Conservation (phyloP, 441 rosid genomes). For the Adansonia rubrostipa region DNA sequence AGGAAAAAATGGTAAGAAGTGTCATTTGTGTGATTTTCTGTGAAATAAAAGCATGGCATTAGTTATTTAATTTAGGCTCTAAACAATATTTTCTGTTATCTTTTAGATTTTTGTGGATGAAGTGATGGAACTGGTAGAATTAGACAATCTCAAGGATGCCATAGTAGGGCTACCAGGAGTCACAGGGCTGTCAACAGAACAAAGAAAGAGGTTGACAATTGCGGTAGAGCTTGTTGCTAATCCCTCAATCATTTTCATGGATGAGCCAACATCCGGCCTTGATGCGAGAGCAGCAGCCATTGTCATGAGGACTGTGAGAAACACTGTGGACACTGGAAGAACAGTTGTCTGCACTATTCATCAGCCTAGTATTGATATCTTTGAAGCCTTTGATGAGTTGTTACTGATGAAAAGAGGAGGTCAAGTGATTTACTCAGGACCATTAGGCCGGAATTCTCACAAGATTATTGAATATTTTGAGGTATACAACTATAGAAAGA, state of each 20-base stretch:
- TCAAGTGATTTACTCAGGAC: conserved; percentile 71
- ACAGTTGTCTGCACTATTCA: conserved; percentile 84
- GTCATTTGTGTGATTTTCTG: neutral
- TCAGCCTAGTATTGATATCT: conserved; percentile 79
- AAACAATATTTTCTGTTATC: neutral
- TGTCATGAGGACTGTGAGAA: conserved; percentile 80
- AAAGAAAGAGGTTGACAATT: conserved; percentile 71
- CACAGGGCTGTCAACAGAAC: conserved; percentile 75
- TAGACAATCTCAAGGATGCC: conserved; percentile 58
- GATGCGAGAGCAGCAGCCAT: conserved; percentile 85
- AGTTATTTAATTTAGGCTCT: neutral
- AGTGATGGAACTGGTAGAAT: conserved; percentile 74
- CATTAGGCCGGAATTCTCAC: conserved; percentile 62
- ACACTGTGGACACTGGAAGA: conserved; percentile 76
- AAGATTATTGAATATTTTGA: conserved; percentile 74
- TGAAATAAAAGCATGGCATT: neutral
- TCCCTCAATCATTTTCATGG: conserved; percentile 85
- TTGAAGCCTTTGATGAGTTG: conserved; percentile 75
- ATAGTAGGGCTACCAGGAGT: conserved; percentile 71
- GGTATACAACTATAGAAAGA: conserved; percentile 37
- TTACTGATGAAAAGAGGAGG: conserved; percentile 83
- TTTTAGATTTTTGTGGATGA: conserved; percentile 68
- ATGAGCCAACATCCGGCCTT: conserved; percentile 83
- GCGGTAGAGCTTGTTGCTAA: conserved; percentile 81
- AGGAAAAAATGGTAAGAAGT: conserved; percentile 67